A percentile compares a stretch with the other conserved stretches of the same genome.
phyloP scores from a whole-genome alignment of 495 filamentous ascomycete species.

The Aspergillus ostianus region DNA sequence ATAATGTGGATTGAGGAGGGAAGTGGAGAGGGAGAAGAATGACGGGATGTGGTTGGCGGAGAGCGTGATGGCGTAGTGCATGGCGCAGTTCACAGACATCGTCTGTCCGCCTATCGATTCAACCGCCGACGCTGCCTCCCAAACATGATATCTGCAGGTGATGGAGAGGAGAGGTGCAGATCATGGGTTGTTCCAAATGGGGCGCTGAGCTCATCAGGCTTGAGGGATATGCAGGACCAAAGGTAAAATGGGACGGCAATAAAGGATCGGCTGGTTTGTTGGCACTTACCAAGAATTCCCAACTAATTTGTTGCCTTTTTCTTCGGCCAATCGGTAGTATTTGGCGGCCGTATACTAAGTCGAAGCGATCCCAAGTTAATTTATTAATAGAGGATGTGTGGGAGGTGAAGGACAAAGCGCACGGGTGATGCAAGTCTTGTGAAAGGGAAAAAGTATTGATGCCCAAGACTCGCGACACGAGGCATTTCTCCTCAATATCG shows the following conservation, averaged over 20 bases:
- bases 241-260: slow-evolving; percentile 7
- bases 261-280: slow-evolving; percentile 2
- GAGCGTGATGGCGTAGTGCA: slow-evolving; percentile 20
- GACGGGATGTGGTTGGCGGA: slow-evolving; percentile 21
- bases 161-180: slow-evolving; percentile 7
- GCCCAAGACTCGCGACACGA: slow-evolving; percentile 15
- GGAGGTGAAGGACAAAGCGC: not conserved
- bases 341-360: slow-evolving; percentile 77
- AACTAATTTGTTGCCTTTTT: slow-evolving; percentile 81
- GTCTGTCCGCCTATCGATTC: slow-evolving; percentile 27
- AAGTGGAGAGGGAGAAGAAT: not conserved
- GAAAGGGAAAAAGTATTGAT: slow-evolving; percentile 23
- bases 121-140: slow-evolving; percentile 16
- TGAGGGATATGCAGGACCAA: slow-evolving; percentile 10
- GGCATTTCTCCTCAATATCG: not conserved
- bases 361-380: not conserved
- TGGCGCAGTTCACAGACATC: slow-evolving; percentile 18
- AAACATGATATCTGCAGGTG: slow-evolving; percentile 23
- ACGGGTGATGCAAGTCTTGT: slow-evolving; percentile 17
- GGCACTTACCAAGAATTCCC: slow-evolving; percentile 90
- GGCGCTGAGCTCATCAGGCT: not conserved
- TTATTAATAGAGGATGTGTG: not conserved
- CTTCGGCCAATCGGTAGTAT: slow-evolving; percentile 91
- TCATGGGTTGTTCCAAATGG: not conserved
- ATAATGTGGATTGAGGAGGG: not conserved